These are phyloP conservation scores for Neofusicoccum sp. DNA, from an alignment of 2,329 filamentous ascomycete species.

Conservation along the genomic window DNA sequence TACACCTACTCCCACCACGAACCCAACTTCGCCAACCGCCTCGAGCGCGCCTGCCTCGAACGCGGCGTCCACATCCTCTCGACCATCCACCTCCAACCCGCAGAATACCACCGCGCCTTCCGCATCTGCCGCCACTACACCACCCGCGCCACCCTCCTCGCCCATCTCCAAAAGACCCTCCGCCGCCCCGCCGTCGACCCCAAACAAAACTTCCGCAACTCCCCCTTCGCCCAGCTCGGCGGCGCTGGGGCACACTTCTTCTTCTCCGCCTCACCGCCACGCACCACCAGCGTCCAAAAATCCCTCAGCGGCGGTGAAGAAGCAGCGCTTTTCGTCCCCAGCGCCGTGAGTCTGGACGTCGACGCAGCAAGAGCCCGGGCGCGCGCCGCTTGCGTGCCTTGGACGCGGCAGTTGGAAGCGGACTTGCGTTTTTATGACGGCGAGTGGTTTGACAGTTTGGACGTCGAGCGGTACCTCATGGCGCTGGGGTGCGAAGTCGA, in stretches of 20 bases:
- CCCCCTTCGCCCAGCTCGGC: slow-evolving; percentile 65
- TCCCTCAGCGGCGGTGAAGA: too few species aligned
- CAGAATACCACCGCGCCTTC: slow-evolving; percentile 53
- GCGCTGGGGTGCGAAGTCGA: slow-evolving; percentile 63
- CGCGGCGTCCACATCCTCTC: slow-evolving; percentile 60
- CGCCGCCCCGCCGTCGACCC: slow-evolving; percentile 42
- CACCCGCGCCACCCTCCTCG: slow-evolving; percentile 38
- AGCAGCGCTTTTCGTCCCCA: too few species aligned
- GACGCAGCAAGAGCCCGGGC: background rate
- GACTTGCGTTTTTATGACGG: slow-evolving; percentile 65
- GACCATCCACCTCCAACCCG: slow-evolving; percentile 32
- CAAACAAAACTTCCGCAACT: slow-evolving; percentile 59
- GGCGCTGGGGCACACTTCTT: slow-evolving; percentile 69
- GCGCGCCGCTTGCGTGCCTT: background rate
- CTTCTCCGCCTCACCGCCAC: too few species aligned
- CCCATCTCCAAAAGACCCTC: slow-evolving; percentile 41
- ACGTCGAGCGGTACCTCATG: slow-evolving; percentile 72
- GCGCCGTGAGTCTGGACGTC: background rate
- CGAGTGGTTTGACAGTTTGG: slow-evolving; percentile 73
- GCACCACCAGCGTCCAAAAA: too few species aligned
- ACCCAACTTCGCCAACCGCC: slow-evolving; percentile 64
- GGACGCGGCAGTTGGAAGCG: slow-evolving; percentile 36
- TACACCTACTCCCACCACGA: slow-evolving; percentile 63
- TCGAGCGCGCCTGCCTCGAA: slow-evolving; percentile 67
- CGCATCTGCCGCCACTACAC: slow-evolving; percentile 66